Evolutionary conservation across 441 rosid species (phyloP).

Genomic region (Melastoma candidum): DNA sequence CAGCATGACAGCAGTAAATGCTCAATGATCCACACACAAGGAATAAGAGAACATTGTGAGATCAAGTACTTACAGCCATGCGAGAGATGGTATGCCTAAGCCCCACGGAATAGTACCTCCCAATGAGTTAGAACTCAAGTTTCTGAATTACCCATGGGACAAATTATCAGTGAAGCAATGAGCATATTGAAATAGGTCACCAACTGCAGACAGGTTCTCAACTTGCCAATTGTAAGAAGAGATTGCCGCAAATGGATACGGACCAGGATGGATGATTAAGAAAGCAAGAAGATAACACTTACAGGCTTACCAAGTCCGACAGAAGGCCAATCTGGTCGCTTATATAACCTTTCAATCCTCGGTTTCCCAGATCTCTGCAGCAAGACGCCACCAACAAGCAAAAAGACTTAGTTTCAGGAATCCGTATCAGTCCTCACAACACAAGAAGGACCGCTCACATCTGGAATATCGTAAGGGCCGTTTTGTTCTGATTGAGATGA

Average conservation of each 20-base stretch:
- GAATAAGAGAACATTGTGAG: too few species aligned
- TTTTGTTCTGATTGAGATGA: slow-evolving; percentile 6
- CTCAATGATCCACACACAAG: too few species aligned
- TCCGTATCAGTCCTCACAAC: too few species aligned
- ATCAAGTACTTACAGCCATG: slow-evolving; percentile 53
- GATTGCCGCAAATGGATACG: too few species aligned
- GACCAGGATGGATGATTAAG: not conserved
- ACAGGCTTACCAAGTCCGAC: slow-evolving; percentile 77
- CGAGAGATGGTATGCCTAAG: slow-evolving; percentile 72
- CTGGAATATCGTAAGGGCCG: slow-evolving; percentile 6
- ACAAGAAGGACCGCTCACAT: too few species aligned
- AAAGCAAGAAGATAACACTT: slow-evolving; percentile 34
- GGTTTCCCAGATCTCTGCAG: slow-evolving; percentile 89
- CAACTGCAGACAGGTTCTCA: too few species aligned
- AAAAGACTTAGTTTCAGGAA: too few species aligned
- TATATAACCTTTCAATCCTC: slow-evolving; percentile 82
- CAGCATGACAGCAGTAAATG: not conserved
- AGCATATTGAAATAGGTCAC: not conserved
- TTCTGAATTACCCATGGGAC: slow-evolving; percentile 30
- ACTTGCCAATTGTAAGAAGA: too few species aligned
- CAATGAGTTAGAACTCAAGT: slow-evolving; percentile 75
- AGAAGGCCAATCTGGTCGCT: slow-evolving; percentile 81
- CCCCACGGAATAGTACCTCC: slow-evolving; percentile 64
- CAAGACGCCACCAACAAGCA: not conserved
- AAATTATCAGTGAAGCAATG: not conserved